phyloP scores from a whole-genome alignment of 2,329 filamentous ascomycete species.

The Plectosphaerella sp. region DNA sequence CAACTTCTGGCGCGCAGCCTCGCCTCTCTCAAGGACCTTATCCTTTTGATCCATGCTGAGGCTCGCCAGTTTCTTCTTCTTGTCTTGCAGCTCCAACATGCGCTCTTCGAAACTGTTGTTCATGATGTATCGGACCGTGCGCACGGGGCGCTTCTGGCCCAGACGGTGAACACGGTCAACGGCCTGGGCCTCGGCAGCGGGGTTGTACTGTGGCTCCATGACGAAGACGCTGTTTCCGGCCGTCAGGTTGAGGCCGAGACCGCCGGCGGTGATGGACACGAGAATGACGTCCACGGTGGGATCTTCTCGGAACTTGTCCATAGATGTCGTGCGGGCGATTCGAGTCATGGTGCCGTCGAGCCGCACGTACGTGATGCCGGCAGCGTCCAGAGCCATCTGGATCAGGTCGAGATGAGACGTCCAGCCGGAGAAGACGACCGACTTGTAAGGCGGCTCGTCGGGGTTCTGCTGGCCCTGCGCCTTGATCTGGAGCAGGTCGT shows the following conservation, averaged over 20 bases:
- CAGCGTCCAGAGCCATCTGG: constrained; percentile 68
- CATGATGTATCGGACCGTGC: constrained; percentile 90
- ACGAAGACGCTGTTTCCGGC: constrained; percentile 84
- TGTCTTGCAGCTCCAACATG: constrained; percentile 83
- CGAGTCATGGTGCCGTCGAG: constrained; percentile 89
- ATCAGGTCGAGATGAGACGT: constrained; percentile 92
- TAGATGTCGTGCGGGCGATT: constrained; percentile 65
- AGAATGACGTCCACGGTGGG: constrained; percentile 71
- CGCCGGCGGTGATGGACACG: constrained; percentile 88
- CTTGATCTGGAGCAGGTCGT: constrained; percentile 65
- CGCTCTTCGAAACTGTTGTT: constrained; percentile 86
- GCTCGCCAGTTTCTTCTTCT: constrained; percentile 88
- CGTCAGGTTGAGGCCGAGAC: constrained; percentile 86
- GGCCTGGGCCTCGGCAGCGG: constrained; percentile 89
- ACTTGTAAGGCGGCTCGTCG: constrained; percentile 75
- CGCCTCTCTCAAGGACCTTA: constrained; percentile 45
- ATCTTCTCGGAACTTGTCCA: constrained; percentile 75
- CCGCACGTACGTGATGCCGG: constrained; percentile 67
- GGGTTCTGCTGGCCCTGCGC: constrained; percentile 57
- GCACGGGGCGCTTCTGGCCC: constrained; percentile 83
- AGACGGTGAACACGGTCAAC: constrained; percentile 89
- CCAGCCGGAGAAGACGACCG: constrained; percentile 95
- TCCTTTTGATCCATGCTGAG: constrained; percentile 71
- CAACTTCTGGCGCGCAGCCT: constrained; percentile 56
- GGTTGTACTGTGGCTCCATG: constrained; percentile 98